Base-by-base conservation (phyloP, 1,284 basidiomycete genomes). In the Ustilago tritici region DNA sequence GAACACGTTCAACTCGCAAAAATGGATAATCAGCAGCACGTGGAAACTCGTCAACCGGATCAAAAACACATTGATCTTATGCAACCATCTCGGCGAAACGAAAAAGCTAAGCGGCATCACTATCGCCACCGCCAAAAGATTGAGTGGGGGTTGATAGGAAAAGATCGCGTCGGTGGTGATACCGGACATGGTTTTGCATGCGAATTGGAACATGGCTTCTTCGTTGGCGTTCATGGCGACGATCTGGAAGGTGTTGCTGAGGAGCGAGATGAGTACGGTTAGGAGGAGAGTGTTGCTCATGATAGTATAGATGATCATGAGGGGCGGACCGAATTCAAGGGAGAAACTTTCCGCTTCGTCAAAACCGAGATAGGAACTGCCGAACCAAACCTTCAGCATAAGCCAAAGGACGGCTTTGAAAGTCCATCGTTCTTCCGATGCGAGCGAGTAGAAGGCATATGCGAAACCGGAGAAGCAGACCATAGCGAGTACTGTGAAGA, bases 131-230 rank as follows among this genome's bases (percentile, higher is more conserved):
- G 74, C 78, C 19, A 84, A 38, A 53, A 82, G 52, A 35, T 83
- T 82, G 40, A 97, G 88, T 0, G 95, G 95, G 1, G 95, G 92
- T 82, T 95, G 93, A 84, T 97, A 98, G 35, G 93, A 94, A 86
- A 97, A 97, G 15, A 98, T 87, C 2, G 91, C 94, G 83, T 97
- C 95, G 56, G 92, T 91, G 80, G 93, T 93, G 57, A 94, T 92
- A 14, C 92, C 93, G 56, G 36, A 65, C 32, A 67, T 54, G 31
- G 71, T 73, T 59, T 69, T 60, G 72, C 86, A 11, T 91, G 95
- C 94, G 84, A 92, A 92, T 58, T 95, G 90, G 86, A 95, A 97
- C 93, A 96, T 94, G 4, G 92, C 93, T 89, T 97, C 95, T 6
- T 95, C 94, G 12, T 91, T 91, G 19, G 95, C 95, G 87, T 97